These are phyloP conservation scores for Trypanosoma grayi DNA, from an alignment of 208 protist genomes.

Conservation along the genomic window DNA sequence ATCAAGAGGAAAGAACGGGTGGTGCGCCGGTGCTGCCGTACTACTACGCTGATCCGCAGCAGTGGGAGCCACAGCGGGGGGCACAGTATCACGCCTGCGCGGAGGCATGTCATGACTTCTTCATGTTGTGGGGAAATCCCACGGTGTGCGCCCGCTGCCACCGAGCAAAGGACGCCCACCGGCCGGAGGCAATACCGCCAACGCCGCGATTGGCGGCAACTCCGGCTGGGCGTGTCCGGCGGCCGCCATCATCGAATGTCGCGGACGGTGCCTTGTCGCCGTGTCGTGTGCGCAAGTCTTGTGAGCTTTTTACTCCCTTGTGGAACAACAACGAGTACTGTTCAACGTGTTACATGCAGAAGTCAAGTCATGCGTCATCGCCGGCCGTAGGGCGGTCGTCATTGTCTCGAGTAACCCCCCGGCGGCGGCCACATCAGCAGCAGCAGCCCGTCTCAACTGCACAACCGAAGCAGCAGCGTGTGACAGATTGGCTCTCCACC, in stretches of 20 bases:
- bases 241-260: neutral
- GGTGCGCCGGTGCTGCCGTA: neutral
- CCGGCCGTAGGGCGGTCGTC: too few species aligned
- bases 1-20: neutral
- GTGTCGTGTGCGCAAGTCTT: neutral
- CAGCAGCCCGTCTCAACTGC: neutral
- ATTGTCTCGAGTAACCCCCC: neutral
- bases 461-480: neutral
- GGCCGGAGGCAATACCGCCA: neutral
- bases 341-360: slow-evolving; percentile 9
- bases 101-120: slow-evolving; percentile 11
- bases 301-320: slow-evolving; percentile 2
- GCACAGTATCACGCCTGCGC: neutral
- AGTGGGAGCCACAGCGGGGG: slow-evolving; percentile 11
- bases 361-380: neutral
- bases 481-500: slow-evolving; percentile 1
- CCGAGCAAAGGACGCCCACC: neutral
- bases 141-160: slow-evolving; percentile 9
- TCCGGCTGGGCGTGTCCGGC: neutral
- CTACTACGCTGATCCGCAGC: slow-evolving; percentile 20
- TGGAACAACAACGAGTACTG: slow-evolving; percentile 21
- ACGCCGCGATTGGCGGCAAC: neutral
- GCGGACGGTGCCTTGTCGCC: neutral
- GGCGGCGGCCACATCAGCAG: neutral
- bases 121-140: slow-evolving; percentile 13